Evolutionary conservation across 2,329 filamentous ascomycete species (phyloP), one percentile per base, ranked within the genome.

Genomic region (Arthrobotrys megalospora): DNA sequence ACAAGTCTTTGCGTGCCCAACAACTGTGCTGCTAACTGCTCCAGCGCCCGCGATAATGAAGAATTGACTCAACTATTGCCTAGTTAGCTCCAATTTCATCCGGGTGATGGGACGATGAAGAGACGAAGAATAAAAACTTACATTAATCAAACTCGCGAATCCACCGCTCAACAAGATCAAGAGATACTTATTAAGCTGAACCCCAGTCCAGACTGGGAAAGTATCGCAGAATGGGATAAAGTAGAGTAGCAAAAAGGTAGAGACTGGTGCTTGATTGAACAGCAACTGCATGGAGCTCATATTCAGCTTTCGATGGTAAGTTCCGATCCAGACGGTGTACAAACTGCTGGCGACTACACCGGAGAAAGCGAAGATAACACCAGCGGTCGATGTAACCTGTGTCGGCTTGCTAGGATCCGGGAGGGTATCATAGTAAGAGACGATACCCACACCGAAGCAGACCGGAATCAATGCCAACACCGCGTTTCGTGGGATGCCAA

Each of bases 211-310:
- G 10, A 85, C 85, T 1, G 90, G 90, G 81, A 91, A 89, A 14
- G 86, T 88, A 81, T 92, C 91, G 19, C 89, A 85, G 81, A 91
- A 91, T 0, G 90, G 90, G 77, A 91, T 90, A 41, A 88, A 87
- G 81, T 91, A 91, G 32, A 91, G 86, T 65, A 92, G 86, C 80
- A 91, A 83, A 76, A 90, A 86, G 1, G 88, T 87, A 21, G 89
- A 89, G 1, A 91, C 85, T 1, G 90, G 90, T 1, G 90, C 89
- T 83, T 92, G 90, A 83, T 91, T 91, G 84, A 89, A 89, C 10
- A 92, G 86, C 36, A 92, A 85, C 84, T 92, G 91, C 87, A 91
- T 90, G 83, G 89, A 91, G 80, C 87, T 88, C 85, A 91, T 89
- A 78, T 90, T 86, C 21, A 91, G 86, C 83, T 89, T 90, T 79